Percentiles rank a stretch among this genome's conserved stretches.
phyloP scores from a whole-genome alignment of 257 asterid genomes.

The Echites panduratus region DNA sequence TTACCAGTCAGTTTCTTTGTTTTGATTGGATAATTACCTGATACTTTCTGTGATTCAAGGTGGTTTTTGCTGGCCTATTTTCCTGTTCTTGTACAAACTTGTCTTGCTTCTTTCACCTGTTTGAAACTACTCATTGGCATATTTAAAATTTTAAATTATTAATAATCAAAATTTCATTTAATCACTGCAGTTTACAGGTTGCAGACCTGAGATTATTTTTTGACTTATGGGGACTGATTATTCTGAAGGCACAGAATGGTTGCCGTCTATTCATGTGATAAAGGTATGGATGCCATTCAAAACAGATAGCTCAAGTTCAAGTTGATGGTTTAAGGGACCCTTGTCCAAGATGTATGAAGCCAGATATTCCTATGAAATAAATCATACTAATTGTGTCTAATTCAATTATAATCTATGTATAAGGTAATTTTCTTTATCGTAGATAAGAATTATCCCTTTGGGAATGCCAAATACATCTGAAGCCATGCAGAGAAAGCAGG shows the following conservation, averaged over 20 bases:
- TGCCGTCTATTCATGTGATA: slow-evolving; percentile 40
- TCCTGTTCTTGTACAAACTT: neutral
- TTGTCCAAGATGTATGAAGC: neutral
- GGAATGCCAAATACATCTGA: no score
- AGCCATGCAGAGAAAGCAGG: neutral
- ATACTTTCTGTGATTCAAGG: neutral
- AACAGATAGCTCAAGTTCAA: neutral
- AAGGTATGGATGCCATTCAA: slow-evolving; percentile 40
- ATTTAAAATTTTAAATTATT: neutral
- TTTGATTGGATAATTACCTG: neutral
- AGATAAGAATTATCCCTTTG: no score
- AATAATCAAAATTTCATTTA: neutral
- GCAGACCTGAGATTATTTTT: slow-evolving; percentile 16
- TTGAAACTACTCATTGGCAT: neutral
- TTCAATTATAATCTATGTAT: neutral
- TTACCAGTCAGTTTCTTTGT: neutral
- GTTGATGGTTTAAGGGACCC: neutral
- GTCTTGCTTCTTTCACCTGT: neutral
- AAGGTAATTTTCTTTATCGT: no score
- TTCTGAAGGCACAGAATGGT: slow-evolving; percentile 34
- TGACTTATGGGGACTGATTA: slow-evolving; percentile 57
- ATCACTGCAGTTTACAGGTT: slow-evolving; percentile 1
- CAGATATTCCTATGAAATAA: neutral
- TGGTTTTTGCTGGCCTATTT: neutral
- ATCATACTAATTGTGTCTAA: neutral